A percentile compares a stretch with the other conserved stretches of the same genome.
phyloP scores from a whole-genome alignment of 345 rosid genomes.

The Populus simonii region DNA sequence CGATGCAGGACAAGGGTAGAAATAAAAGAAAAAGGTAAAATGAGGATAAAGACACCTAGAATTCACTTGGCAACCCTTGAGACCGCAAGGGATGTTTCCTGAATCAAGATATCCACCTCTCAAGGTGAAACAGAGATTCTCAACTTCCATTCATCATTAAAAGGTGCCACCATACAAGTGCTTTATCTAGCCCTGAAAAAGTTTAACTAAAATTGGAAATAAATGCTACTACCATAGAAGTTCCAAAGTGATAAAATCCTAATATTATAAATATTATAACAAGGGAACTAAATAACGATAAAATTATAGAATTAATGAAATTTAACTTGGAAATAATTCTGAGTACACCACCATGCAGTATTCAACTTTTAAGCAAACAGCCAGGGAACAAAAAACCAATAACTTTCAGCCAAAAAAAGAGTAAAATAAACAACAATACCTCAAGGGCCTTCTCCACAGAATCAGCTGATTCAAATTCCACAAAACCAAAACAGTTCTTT shows the following conservation, averaged over 20 bases:
- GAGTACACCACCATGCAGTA: neutral
- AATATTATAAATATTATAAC: neutral
- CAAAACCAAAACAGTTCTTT: conserved; percentile 71
- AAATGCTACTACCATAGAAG: neutral
- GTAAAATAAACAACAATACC: conserved; percentile 33
- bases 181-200: neutral
- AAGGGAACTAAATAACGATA: neutral
- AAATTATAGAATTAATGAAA: neutral
- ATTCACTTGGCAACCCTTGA: neutral
- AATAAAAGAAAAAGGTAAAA: neutral
- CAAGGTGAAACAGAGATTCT: neutral
- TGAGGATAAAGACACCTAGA: neutral
- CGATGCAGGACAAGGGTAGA: neutral
- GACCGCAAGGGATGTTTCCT: neutral
- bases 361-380: neutral
- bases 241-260: neutral
- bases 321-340: neutral
- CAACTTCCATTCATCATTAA: neutral
- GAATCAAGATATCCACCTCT: neutral
- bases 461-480: conserved; percentile 65
- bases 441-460: conserved; percentile 58
- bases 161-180: neutral
- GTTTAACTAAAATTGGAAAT: neutral
- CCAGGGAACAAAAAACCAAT: neutral
- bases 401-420: no score